Evolutionary conservation across 257 asterid species (phyloP).

Genomic region (Solanum lycopersicoides): DNA sequence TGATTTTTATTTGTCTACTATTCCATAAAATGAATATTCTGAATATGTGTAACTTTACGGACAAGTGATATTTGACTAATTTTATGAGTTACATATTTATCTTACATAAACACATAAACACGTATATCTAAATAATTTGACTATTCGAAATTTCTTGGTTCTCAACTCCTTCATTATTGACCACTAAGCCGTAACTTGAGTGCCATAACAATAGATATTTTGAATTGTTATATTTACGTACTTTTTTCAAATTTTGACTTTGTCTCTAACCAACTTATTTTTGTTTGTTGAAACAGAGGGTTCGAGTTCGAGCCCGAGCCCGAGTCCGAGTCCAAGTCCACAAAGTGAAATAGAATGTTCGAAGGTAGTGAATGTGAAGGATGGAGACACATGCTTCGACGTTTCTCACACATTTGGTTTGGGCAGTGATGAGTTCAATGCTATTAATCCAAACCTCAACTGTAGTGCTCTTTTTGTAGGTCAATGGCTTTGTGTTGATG

Average conservation of each 20-base stretch:
- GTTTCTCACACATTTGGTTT: conserved; percentile 6
- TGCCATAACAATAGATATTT: background rate
- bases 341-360: background rate
- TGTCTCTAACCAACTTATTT: background rate
- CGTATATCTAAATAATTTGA: background rate
- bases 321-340: background rate
- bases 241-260: background rate
- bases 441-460: conserved; percentile 42
- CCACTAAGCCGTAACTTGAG: background rate
- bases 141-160: background rate
- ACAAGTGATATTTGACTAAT: background rate
- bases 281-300: background rate
- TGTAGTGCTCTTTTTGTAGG: conserved; percentile 44
- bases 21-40: too few species aligned
- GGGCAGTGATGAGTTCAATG: conserved; percentile 1
- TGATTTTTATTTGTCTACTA: background rate
- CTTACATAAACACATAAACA: background rate
- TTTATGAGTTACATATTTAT: background rate
- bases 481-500: conserved; percentile 51
- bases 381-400: conserved; percentile 35
- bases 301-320: background rate
- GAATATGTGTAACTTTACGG: background rate
- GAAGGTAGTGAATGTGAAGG: conserved; percentile 24
- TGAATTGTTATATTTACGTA: background rate
- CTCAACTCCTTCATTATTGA: background rate